Percentiles rank a stretch among this genome's conserved stretches.
These are phyloP conservation scores for Rhizopogon rudus DNA, from an alignment of 768 basidiomycete genomes.

Conservation along the genomic window DNA sequence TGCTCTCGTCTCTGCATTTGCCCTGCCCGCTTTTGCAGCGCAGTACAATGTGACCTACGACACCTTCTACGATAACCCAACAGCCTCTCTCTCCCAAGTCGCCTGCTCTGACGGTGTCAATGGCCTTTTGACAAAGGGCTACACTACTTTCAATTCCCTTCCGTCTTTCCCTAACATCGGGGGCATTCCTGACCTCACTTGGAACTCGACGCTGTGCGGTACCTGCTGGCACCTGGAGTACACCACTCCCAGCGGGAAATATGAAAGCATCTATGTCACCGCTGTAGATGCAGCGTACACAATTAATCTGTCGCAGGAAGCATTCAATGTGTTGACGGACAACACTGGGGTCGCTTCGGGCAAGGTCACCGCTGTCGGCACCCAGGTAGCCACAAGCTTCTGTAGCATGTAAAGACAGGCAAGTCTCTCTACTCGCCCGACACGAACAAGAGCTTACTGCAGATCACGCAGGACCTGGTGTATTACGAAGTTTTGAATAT, in stretches of 20 bases:
- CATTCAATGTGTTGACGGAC: slow-evolving; percentile 31
- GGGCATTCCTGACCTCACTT: slow-evolving; percentile 22
- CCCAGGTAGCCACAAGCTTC: slow-evolving; percentile 35
- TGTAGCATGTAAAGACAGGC: slow-evolving; percentile 40
- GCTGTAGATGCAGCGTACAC: slow-evolving; percentile 47
- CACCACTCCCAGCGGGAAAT: slow-evolving; percentile 25
- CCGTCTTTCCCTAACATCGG: slow-evolving; percentile 30
- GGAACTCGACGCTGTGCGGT: slow-evolving; percentile 50
- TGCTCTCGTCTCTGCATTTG: slow-evolving; percentile 10
- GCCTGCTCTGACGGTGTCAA: slow-evolving; percentile 32
- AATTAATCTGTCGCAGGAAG: slow-evolving; percentile 33
- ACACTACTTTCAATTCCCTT: slow-evolving; percentile 27
- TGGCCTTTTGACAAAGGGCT: slow-evolving; percentile 28
- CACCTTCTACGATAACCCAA: slow-evolving; percentile 26
- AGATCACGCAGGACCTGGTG: not conserved
- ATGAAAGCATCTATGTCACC: slow-evolving; percentile 38
- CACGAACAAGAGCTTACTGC: not conserved
- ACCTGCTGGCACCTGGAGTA: slow-evolving; percentile 57
- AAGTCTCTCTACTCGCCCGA: not conserved
- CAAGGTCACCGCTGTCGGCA: slow-evolving; percentile 37
- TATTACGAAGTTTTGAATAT: not conserved
- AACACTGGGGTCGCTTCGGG: slow-evolving; percentile 41
- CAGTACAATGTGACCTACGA: slow-evolving; percentile 26
- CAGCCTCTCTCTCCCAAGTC: slow-evolving; percentile 20
- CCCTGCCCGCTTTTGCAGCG: slow-evolving; percentile 11